Evolutionary conservation across 2,329 filamentous ascomycete genomes (phyloP).

Genomic region (Sarocladium strictum): DNA sequence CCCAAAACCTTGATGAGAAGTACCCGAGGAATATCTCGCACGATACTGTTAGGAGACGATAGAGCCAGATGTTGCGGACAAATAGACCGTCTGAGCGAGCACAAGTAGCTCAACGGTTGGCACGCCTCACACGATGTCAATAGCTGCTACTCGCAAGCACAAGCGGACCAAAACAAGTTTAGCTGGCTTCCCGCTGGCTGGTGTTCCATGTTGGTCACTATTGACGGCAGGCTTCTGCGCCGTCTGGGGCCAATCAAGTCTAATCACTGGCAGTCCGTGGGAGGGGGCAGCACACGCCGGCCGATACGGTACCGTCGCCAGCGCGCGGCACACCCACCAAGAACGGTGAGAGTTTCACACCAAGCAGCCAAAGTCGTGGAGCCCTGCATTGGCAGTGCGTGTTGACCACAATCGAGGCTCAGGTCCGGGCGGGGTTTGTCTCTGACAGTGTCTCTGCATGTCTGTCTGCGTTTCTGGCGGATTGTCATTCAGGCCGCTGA

Average conservation of each 20-base stretch:
- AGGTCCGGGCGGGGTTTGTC: constrained; percentile 5
- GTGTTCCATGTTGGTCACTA: neutral
- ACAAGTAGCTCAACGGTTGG: neutral
- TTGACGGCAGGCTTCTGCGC: neutral
- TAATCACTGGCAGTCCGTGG: neutral
- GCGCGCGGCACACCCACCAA: neutral
- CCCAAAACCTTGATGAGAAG: neutral
- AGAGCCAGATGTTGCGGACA: no score
- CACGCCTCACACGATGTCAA: neutral
- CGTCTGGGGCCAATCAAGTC: neutral
- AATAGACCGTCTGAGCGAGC: neutral
- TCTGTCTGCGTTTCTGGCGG: no score
- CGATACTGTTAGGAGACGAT: no score
- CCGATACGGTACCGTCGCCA: neutral
- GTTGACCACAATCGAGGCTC: constrained; percentile 4
- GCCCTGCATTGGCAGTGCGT: constrained; percentile 1
- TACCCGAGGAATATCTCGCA: no score
- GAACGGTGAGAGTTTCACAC: constrained; percentile 5
- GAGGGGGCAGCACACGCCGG: neutral
- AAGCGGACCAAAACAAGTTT: constrained; percentile 6
- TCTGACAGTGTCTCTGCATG: neutral
- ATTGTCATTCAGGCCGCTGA: neutral
- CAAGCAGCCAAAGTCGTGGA: neutral
- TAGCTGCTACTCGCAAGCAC: neutral
- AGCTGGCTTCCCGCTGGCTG: neutral